These are phyloP conservation scores for Penicillium samsonianum DNA, from an alignment of 495 filamentous ascomycete species.

Conservation along the genomic window DNA sequence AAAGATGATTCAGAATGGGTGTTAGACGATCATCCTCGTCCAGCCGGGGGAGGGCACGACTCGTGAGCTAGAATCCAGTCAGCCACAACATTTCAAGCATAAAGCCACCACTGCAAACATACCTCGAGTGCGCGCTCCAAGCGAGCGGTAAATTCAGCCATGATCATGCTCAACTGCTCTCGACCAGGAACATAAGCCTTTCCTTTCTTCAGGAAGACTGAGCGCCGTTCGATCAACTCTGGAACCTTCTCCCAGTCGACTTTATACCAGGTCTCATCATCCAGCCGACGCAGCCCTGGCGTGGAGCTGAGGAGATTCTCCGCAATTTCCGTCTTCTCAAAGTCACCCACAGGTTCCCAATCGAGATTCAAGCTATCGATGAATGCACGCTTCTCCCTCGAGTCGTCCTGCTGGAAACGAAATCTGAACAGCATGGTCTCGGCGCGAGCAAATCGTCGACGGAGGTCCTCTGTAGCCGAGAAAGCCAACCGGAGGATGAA, in stretches of 20 bases:
- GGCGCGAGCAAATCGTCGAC: slow-evolving; percentile 81
- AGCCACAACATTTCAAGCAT: not conserved
- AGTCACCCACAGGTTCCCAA: slow-evolving; percentile 77
- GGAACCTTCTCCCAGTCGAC: slow-evolving; percentile 93
- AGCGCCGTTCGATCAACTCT: slow-evolving; percentile 79
- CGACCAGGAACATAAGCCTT: slow-evolving; percentile 89
- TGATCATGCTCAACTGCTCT: slow-evolving; percentile 83
- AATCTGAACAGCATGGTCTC: slow-evolving; percentile 88
- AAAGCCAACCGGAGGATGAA: slow-evolving; percentile 97
- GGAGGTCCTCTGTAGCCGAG: slow-evolving; percentile 83
- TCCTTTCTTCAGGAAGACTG: slow-evolving; percentile 74
- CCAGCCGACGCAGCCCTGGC: slow-evolving; percentile 53
- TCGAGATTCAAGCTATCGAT: slow-evolving; percentile 75
- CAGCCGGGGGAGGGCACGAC: slow-evolving; percentile 83
- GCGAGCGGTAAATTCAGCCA: slow-evolving; percentile 76
- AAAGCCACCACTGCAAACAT: slow-evolving; percentile 21
- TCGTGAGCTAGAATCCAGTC: slow-evolving; percentile 61
- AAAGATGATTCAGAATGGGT: slow-evolving; percentile 89
- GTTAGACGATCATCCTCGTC: slow-evolving; percentile 96
- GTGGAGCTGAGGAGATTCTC: slow-evolving; percentile 56
- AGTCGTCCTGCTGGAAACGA: slow-evolving; percentile 71
- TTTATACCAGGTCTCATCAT: slow-evolving; percentile 90
- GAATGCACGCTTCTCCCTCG: slow-evolving; percentile 69
- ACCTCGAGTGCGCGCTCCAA: slow-evolving; percentile 84
- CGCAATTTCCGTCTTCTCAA: slow-evolving; percentile 63